A percentile compares a stretch with the other conserved stretches of the same genome.
phyloP scores from a whole-genome alignment of 192 early-diverging fungal species.

The Podochytrium sp. region DNA sequence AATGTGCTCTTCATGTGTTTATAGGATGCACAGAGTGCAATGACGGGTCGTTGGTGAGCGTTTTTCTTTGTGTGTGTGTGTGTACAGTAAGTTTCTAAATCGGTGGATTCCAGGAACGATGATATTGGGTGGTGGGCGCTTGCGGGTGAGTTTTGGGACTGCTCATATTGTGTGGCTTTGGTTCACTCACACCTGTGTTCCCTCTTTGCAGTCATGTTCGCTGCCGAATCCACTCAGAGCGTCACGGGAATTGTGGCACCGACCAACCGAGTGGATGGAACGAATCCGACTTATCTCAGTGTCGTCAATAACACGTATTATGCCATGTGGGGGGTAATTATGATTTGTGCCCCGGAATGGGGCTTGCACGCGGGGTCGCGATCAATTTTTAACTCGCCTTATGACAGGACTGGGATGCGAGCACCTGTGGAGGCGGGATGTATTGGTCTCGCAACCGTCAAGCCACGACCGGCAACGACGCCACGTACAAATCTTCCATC shows the following conservation, averaged over 20 bases:
- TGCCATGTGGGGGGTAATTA: slow-evolving; percentile 32
- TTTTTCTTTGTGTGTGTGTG: background rate
- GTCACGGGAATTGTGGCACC: slow-evolving; percentile 20
- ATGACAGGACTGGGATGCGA: slow-evolving; percentile 45
- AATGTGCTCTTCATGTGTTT: no score
- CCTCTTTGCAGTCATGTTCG: slow-evolving; percentile 28
- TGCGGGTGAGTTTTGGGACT: no score
- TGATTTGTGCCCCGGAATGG: background rate
- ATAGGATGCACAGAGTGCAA: slow-evolving; percentile 18
- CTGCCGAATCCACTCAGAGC: slow-evolving; percentile 11
- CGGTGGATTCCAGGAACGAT: slow-evolving; percentile 44
- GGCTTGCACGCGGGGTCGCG: background rate
- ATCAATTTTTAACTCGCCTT: background rate
- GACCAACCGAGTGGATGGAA: background rate
- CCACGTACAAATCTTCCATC: slow-evolving; percentile 50
- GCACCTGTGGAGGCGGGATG: slow-evolving; percentile 49
- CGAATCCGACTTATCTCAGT: slow-evolving; percentile 22
- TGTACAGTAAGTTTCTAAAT: background rate
- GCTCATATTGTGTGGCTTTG: background rate
- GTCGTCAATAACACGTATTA: slow-evolving; percentile 40
- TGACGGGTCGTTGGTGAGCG: background rate
- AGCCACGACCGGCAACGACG: background rate
- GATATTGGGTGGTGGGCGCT: slow-evolving; percentile 56
- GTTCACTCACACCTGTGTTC: slow-evolving; percentile 29
- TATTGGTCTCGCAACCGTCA: slow-evolving; percentile 49